These are phyloP conservation scores for Phytopythium litorale DNA, from an alignment of 352 stramenopile species.

Conservation along the genomic window DNA sequence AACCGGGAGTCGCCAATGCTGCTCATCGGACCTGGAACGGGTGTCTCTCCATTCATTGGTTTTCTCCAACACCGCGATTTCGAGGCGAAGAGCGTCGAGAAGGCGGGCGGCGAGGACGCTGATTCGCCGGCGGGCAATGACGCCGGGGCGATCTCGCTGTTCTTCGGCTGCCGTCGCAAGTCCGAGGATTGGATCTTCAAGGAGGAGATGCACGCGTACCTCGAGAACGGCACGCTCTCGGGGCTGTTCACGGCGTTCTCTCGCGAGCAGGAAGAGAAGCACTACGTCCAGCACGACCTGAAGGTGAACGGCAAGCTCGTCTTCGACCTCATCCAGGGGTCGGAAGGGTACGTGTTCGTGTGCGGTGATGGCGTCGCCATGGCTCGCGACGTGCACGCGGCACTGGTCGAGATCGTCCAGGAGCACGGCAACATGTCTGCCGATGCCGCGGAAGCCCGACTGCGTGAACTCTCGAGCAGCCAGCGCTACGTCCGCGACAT, in stretches of 20 bases:
- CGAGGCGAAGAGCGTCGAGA: slow-evolving; percentile 16
- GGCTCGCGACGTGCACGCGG: slow-evolving; percentile 92
- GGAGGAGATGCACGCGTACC: slow-evolving; percentile 77
- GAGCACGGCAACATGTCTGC: slow-evolving; percentile 48
- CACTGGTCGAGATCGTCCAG: slow-evolving; percentile 77
- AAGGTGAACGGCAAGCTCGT: slow-evolving; percentile 54
- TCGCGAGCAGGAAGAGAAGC: slow-evolving; percentile 86
- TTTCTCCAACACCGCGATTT: slow-evolving; percentile 90
- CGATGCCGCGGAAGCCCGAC: slow-evolving; percentile 54
- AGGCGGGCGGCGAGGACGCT: slow-evolving; percentile 20
- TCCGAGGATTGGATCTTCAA: slow-evolving; percentile 93
- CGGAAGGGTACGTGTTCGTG: slow-evolving; percentile 89
- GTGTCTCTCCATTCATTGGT: slow-evolving; percentile 95
- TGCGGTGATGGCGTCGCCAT: slow-evolving; percentile 95
- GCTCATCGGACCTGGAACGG: slow-evolving; percentile 94
- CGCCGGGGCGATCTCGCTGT: slow-evolving; percentile 77
- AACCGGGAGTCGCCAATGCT: slow-evolving; percentile 86
- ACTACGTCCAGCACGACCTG: slow-evolving; percentile 93
- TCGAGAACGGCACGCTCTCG: slow-evolving; percentile 65
- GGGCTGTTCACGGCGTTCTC: slow-evolving; percentile 91
- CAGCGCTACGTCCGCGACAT: slow-evolving; percentile 89
- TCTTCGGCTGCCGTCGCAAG: slow-evolving; percentile 90
- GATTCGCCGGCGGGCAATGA: background rate
- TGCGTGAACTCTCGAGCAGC: slow-evolving; percentile 54
- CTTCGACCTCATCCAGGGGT: slow-evolving; percentile 68